Base-by-base conservation (phyloP, 2,329 filamentous ascomycete species). In the Talaromyces atroroseus region DNA sequence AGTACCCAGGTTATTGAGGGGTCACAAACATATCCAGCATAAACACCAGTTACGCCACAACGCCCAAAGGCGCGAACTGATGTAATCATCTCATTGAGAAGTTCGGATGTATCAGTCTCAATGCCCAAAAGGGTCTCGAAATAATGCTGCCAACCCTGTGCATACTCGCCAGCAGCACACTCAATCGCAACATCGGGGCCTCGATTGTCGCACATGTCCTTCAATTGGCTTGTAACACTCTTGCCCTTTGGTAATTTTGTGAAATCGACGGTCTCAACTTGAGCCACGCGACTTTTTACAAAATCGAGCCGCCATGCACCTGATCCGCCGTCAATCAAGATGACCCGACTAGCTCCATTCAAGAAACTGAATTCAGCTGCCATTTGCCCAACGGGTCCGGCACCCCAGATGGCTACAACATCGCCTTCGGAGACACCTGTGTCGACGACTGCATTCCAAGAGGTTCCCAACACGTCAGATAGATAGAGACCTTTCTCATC, bases 401-500 rank as follows among this genome's bases (percentile, higher is more conserved):
- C 89, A n/a, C 90, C 90, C 83, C 89, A 95, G 59, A 95, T 84
- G 34, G 89, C 90, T 1, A 95, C 90, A 1, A 85, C 77, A 63
- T 95, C 90, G 12, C 82, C 84, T 34, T 86, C 78, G 60, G 89
- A 85, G n/a, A 95, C 87, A 1, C 83, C 87, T 0, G 90, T 95
- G 66, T 95, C 90, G 44, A 91, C 86, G 38, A 95, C 89, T 52
- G 82, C 84, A 66, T 95, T 86, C 80, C 89, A 95, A 10, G 85
- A 86, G 0, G 91, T 95, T 18, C 79, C 78, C 2, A 95, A 71
- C 0, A 95, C 89, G 68, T 95, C 91, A 1, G 87, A 91, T 1
- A 95, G 79, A 70, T 84, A 95, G 1, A 95, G 78, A 10, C 75
- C 88, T 74, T 92, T 91, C 76, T 95, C 91, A 66, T 95, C 90